Base-by-base conservation (phyloP, 2,329 filamentous ascomycete genomes). In the Endocalyx cinctus region DNA sequence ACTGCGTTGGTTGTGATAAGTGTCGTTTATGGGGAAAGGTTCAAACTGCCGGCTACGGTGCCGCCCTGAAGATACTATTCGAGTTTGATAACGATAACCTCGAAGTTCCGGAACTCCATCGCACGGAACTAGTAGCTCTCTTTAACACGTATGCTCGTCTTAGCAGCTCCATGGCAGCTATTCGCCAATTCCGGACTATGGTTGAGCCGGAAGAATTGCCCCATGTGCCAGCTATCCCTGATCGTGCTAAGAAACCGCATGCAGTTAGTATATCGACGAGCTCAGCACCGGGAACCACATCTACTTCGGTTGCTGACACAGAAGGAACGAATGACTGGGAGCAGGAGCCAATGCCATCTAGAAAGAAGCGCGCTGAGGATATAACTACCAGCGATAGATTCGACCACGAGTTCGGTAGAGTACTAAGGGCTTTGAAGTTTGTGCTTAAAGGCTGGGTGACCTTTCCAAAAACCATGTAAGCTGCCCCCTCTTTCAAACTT, bases 1-100 rank as follows among this genome's bases (percentile, higher is more conserved):
- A 98, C 61, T 98, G 92, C 49, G 90, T 97, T 14, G 92, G 92
- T 27, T 98, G 92, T 61, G 92, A 98, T 66, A 98, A 98, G 67
- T 98, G 92, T 64, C 81, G 92, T 7, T 79, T 98, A 3, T 98
- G 92, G 92, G 92, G 92, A 30, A 98, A 98, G 64, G 66, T 98
- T 23, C 92, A 98, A 64, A 94, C 88, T 1, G 85, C 86, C 10
- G 92, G 92, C 3, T 97, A 96, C 56, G 92, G 92, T 31, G 87
- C 92, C 1, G 92, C 92, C 0, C 68, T 98, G 42, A 98, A 98
- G 64, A 83, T 98, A 5, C 73, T 98, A 2, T 98, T 98, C 52
- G 92, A 98, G 60, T 92, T 88, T 43, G 88, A 94, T 52, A 74
- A 77, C 29, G 61, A 69, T 37, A 72, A 66, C 46, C 73, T 82